Base-by-base conservation (phyloP, 2,329 filamentous ascomycete species). In the Aspergillus vadensis region DNA sequence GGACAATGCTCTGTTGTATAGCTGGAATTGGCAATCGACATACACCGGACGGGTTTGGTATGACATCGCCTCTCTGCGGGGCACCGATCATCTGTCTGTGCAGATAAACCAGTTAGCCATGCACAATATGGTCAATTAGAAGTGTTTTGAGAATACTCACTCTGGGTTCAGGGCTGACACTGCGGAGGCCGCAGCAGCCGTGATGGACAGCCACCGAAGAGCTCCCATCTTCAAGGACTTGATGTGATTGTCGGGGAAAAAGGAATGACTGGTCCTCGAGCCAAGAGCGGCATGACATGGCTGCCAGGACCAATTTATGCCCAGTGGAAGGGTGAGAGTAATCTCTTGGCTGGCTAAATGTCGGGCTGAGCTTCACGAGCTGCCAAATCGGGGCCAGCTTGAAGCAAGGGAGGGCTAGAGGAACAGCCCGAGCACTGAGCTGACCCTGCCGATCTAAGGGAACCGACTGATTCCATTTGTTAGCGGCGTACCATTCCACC, bases 21-120 rank as follows among this genome's bases (percentile, higher is more conserved):
- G 30, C n/a, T 44, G 12, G 8, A 47, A 15, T 3, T 8, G 15
- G 3, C 43, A 25, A 36, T n/a, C 1, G 7, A 71, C 75, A 65
- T 65, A 79, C 76, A 14, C 76, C 77, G 7, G 74, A 74, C 19
- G 75, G 77, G 59, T 78, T 76, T 5, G 77, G 76, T 32, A 76
- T 57, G 14, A 74, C 74, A 50, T 73, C 72, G 55, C 72, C 68
- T 58, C 76, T 68, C 60, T 75, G 68, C 12, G 76, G 76, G 59
- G 76, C 75, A 59, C 71, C 66, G 48, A 78, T 74, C 36, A 79
- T 64, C 49, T 72, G 65, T 59, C 76, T 77, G 54, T 57, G 14
- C 15, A 36, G 36, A 15, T 44, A 19, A 27, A 14, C 27, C 3
- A 5, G 21, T 36, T 12, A 57, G 51, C 41, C 6, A 14, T 19